Base-by-base conservation (phyloP, 2,329 filamentous ascomycete species). In the Microcera coccophila region DNA sequence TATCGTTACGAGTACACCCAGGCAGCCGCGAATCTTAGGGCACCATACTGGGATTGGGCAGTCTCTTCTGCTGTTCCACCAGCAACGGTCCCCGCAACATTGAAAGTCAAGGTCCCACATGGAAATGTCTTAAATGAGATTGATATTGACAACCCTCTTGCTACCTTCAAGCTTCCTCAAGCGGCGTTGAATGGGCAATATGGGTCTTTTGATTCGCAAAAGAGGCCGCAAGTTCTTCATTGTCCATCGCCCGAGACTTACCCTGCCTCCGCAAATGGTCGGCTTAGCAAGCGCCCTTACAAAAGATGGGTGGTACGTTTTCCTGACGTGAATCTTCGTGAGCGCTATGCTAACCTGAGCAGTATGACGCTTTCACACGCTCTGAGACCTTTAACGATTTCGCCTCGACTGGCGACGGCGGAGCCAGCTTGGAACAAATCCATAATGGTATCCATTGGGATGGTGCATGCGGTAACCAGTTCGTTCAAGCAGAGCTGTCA, bases 31-130 rank as follows among this genome's bases (percentile, higher is more conserved):
- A 60, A 53, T 0, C 65, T 79, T 19, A 69, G 75, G 22, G 58
- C 69, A 11, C 74, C 76, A 2, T 78, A 66, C 59, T 79, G 76
- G 76, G 76, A 79, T 59, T 80, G 75, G 76, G 74, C 67, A 2
- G 45, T 50, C 3, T 56, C 71, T 24, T 49, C 65, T 3, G 46
- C 50, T n/a, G 63, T 80, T 3, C 76, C 77, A 3, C 49, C 55
- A 0, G 65, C 67, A n/a, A 68, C 62, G 3, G 58, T 59, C 2
- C 54, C 58, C 19, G 50, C 59, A 31, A 67, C 58, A 10, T 55
- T 71, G 37, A 63, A 43, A 4, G 59, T 76, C 44, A 66, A 65
- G n/a, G 62, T 72, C 15, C 69, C 74, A 3, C 56, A 62, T 17
- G 67, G 67, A 38, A 49, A 54, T 28, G 47, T 45, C 14, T 38